Evolutionary conservation across 2,329 filamentous ascomycete genomes (phyloP), one percentile per base, ranked within the genome.

Genomic region (Chrysoporthe deuterocubensis): DNA sequence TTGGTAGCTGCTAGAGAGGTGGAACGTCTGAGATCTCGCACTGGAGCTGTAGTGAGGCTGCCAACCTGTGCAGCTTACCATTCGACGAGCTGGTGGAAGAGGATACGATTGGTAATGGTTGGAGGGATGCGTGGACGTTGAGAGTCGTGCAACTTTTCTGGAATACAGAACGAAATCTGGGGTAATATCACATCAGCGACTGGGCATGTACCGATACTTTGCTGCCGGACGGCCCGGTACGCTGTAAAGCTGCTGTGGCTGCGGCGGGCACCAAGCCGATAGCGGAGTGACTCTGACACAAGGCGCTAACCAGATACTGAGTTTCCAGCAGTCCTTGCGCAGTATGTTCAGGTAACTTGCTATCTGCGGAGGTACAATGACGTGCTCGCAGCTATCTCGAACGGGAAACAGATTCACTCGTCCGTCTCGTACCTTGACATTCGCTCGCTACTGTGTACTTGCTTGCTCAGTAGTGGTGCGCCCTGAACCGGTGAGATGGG

Each of bases 311-410:
- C 2, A 7, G 40, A 9, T 59, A 59, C 57, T 2, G 8, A 32
- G 16, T 4, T 40, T 1, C 6, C 16, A 9, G 7, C 40, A 9
- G 8, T 21, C 13, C 2, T 2, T 4, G 4, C 4, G 40, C 57
- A 1, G n/a, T 9, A 26, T 3, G 44, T 2, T 6, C 18, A 43
- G 18, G 57, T 59, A 59, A 8, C 40, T 8, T 40, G 18, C 37
- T 59, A 59, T 42, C 14, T 26, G 57, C 1, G n/a, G 40, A 21
- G n/a, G 34, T 6, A 43, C 14, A 6, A 59, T 59, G 57, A 59
- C 57, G 57, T 59, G 57, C 57, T 59, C 40, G 21, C 40, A 59
- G 57, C 57, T 59, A 43, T 26, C 57, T 59, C n/a, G n/a, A 59
- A 42, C 21, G 40, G 57, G 57, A 59, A 32, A 26, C 37, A 40